phyloP scores from a whole-genome alignment of 2,329 filamentous ascomycete genomes.

The Blastomyces gilchristii region DNA sequence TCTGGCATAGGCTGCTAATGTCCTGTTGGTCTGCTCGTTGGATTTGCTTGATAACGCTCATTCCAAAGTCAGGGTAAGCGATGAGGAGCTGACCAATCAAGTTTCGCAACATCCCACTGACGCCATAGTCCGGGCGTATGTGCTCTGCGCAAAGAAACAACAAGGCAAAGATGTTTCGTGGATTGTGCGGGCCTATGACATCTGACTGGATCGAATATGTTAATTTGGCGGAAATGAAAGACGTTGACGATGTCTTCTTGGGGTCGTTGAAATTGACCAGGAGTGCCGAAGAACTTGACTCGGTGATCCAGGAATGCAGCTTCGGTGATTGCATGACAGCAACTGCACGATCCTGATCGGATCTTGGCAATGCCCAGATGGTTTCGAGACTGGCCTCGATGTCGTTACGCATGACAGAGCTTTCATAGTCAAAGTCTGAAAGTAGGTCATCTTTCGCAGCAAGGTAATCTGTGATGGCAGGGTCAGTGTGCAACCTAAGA shows the following conservation, averaged over 20 bases:
- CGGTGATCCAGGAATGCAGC: slow-evolving; percentile 2
- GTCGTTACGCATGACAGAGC: not conserved
- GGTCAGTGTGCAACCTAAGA: not conserved
- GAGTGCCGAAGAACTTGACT: slow-evolving; percentile 1
- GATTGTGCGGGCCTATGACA: slow-evolving; percentile 2
- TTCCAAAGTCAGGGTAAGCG: slow-evolving; percentile 1
- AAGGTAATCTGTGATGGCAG: not conserved
- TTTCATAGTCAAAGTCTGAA: not conserved
- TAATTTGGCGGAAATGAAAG: slow-evolving; percentile 5
- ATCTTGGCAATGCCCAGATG: not conserved
- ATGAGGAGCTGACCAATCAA: slow-evolving; percentile 2
- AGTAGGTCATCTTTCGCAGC: not conserved
- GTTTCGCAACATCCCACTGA: slow-evolving; percentile 4
- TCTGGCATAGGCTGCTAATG: not conserved
- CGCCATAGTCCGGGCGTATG: not conserved
- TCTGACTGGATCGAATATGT: slow-evolving; percentile 2
- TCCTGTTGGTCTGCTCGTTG: not conserved
- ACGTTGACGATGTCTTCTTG: slow-evolving; percentile 1
- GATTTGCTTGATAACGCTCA: slow-evolving; percentile 4
- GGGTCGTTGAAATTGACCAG: slow-evolving; percentile 5
- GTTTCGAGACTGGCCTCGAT: not conserved
- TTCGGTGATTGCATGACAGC: slow-evolving; percentile 5
- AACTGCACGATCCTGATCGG: slow-evolving; percentile 3
- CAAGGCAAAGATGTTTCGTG: slow-evolving; percentile 4
- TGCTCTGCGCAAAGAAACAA: slow-evolving; percentile 3